phyloP scores from a whole-genome alignment of 2,329 filamentous ascomycete species.

The Talaromyces sp. region DNA sequence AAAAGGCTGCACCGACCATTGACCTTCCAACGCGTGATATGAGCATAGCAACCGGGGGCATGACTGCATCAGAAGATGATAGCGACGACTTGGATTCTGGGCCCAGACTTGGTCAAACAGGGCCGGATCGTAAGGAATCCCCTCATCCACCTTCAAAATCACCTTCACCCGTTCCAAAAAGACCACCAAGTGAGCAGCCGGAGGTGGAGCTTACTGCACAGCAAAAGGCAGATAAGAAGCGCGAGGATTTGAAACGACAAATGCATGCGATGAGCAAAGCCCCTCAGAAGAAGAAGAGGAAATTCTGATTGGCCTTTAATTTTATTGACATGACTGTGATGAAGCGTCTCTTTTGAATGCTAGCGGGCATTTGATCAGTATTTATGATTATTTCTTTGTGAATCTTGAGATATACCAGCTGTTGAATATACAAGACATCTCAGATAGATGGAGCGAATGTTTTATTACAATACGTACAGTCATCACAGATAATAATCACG shows the following conservation, averaged over 20 bases:
- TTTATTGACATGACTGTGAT: background rate
- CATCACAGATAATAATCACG: background rate
- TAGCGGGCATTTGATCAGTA: background rate
- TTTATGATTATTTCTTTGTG: background rate
- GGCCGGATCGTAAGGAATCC: conserved; percentile 11
- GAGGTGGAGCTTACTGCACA: conserved; percentile 38
- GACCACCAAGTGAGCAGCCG: conserved; percentile 4
- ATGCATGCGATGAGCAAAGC: conserved; percentile 46
- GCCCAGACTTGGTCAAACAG: conserved; percentile 11
- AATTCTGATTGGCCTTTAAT: conserved; percentile 37
- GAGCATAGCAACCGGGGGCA: background rate
- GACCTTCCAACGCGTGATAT: background rate
- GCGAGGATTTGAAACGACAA: conserved; percentile 51
- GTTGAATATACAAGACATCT: background rate
- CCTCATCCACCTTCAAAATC: conserved; percentile 13
- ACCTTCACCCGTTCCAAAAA: conserved; percentile 12
- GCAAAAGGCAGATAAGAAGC: conserved; percentile 49
- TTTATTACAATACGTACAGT: background rate
- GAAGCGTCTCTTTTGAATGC: background rate
- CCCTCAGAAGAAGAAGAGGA: conserved; percentile 52
- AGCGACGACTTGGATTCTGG: conserved; percentile 9
- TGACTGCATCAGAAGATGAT: conserved; percentile 1
- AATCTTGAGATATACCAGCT: background rate
- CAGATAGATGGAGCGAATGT: background rate
- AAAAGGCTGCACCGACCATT: conserved; percentile 16